These are phyloP conservation scores for Brettanomyces naardenensis DNA, from an alignment of 805 yeast species.

Conservation along the genomic window DNA sequence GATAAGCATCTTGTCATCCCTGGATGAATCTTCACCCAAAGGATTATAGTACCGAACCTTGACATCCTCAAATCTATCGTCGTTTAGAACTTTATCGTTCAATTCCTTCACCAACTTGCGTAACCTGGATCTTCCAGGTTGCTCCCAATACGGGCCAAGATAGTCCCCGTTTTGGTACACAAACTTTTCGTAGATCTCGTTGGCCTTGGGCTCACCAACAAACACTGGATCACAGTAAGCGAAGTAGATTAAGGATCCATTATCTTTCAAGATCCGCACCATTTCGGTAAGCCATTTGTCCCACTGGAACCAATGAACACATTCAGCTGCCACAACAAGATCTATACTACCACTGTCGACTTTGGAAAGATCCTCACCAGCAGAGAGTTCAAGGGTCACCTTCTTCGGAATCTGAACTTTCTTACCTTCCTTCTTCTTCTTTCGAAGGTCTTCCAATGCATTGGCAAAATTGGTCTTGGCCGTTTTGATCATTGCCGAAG, in stretches of 20 bases:
- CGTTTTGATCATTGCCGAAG: constrained; percentile 37
- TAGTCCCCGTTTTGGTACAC: constrained; percentile 34
- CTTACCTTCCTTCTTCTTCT: constrained; percentile 1
- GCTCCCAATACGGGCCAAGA: constrained; percentile 76
- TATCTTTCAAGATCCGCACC: constrained; percentile 28
- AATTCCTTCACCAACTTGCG: constrained; percentile 36
- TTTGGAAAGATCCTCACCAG: constrained; percentile 19
- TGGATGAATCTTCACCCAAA: constrained; percentile 4
- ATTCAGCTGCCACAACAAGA: constrained; percentile 72
- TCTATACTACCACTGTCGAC: constrained; percentile 33
- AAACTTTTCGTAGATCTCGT: constrained; percentile 37
- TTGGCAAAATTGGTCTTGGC: constrained; percentile 22
- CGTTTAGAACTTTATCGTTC: constrained; percentile 31
- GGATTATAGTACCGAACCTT: constrained; percentile 25
- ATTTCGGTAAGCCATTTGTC: constrained; percentile 23
- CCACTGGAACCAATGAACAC: constrained; percentile 70
- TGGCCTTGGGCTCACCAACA: constrained; percentile 44
- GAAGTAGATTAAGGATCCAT: constrained; percentile 60
- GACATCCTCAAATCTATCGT: constrained; percentile 21
- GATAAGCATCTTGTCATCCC: constrained; percentile 22
- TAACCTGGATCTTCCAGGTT: constrained; percentile 64
- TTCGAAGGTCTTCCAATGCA: not conserved
- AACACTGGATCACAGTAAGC: constrained; percentile 68
- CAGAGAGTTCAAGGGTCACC: constrained; percentile 10
- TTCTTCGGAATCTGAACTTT: constrained; percentile 1